These are phyloP conservation scores for Podaxis carcinomalis DNA, from an alignment of 768 basidiomycete species.

Conservation along the genomic window DNA sequence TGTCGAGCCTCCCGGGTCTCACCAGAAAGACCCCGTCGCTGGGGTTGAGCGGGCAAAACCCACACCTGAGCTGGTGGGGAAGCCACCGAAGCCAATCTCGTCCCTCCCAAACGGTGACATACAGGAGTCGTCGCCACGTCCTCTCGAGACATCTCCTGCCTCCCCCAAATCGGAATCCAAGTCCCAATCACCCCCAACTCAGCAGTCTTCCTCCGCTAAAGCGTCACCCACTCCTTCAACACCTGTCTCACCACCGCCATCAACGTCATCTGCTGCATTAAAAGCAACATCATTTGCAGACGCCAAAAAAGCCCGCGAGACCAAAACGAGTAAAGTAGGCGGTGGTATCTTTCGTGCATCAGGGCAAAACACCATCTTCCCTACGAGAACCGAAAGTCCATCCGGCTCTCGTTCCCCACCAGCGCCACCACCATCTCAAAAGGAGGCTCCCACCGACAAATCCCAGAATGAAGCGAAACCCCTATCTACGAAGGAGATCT, in stretches of 20 bases:
- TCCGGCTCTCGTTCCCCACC: not conserved
- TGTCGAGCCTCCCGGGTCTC: constrained; percentile 32
- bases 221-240: constrained; percentile 6
- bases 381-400: constrained; percentile 19
- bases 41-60: not conserved
- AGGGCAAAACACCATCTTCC: constrained; percentile 58
- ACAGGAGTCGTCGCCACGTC: constrained; percentile 21
- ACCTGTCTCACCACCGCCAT: not conserved
- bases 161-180: not conserved
- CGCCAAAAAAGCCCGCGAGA: constrained; percentile 53
- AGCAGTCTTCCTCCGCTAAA: not conserved
- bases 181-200: not conserved
- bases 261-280: constrained; percentile 3
- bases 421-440: not conserved
- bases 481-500: not conserved
- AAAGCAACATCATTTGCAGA: constrained; percentile 45
- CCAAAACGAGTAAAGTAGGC: constrained; percentile 43
- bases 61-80: not conserved
- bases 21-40: not conserved
- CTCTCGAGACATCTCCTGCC: constrained; percentile 18
- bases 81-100: not conserved
- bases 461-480: not conserved
- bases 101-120: constrained; percentile 9
- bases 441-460: not conserved
- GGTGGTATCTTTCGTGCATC: constrained; percentile 71